These are phyloP conservation scores for Backusella tuberculispora DNA, from an alignment of 192 early-diverging fungal genomes.

Conservation along the genomic window DNA sequence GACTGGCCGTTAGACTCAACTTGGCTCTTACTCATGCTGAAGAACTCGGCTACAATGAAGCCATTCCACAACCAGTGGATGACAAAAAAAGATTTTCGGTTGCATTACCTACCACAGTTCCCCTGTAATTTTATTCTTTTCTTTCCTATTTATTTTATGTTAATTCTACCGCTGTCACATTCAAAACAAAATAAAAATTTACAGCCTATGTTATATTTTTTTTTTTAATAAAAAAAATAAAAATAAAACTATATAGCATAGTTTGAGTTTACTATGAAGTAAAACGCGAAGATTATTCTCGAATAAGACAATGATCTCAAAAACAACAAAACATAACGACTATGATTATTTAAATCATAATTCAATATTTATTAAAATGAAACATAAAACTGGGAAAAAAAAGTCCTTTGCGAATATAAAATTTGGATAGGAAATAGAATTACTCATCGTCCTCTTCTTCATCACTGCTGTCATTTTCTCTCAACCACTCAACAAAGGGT, in stretches of 20 bases:
- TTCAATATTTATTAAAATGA: too few species aligned
- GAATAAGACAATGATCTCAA: too few species aligned
- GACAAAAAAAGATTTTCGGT: constrained; percentile 12
- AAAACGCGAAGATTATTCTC: too few species aligned
- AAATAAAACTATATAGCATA: too few species aligned
- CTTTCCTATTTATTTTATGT: neutral
- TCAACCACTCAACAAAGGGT: constrained; percentile 83
- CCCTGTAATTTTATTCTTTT: constrained; percentile 4
- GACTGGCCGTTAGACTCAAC: constrained; percentile 34
- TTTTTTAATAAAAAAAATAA: too few species aligned
- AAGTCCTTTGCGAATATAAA: neutral
- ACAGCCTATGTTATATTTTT: too few species aligned
- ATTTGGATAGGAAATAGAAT: neutral
- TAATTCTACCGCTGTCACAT: too few species aligned
- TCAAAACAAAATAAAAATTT: neutral
- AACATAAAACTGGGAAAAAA: neutral
- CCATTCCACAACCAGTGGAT: neutral
- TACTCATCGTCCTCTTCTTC: constrained; percentile 65
- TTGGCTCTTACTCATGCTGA: constrained; percentile 26
- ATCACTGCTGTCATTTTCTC: constrained; percentile 67
- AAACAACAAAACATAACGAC: too few species aligned
- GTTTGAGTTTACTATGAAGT: too few species aligned
- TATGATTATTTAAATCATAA: too few species aligned
- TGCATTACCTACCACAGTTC: neutral
- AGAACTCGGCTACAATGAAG: constrained; percentile 27